A percentile compares a stretch with the other conserved stretches of the same genome.
phyloP scores from a whole-genome alignment of 2,329 filamentous ascomycete species.

The Aspergillus sp. region DNA sequence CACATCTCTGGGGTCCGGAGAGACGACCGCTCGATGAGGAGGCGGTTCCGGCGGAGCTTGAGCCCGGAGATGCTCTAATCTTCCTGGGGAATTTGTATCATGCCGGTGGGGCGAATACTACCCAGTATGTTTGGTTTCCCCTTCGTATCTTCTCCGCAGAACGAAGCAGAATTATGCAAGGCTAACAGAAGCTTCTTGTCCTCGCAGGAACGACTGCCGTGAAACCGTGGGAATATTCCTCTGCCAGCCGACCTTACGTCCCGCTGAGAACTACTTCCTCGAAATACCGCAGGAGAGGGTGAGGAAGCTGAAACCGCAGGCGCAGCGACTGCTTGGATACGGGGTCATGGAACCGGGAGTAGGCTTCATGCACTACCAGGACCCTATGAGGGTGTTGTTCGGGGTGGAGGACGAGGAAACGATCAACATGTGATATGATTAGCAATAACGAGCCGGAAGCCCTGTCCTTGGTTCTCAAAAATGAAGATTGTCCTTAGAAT shows the following conservation, averaged over 20 bases:
- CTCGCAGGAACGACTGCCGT: slow-evolving; percentile 27
- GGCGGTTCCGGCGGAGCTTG: slow-evolving; percentile 40
- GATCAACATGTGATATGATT: slow-evolving; percentile 27
- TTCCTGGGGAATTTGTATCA: slow-evolving; percentile 44
- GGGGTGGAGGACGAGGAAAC: slow-evolving; percentile 40
- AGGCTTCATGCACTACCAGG: slow-evolving; percentile 38
- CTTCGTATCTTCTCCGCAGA: not conserved
- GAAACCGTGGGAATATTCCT: slow-evolving; percentile 34
- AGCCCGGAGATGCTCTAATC: slow-evolving; percentile 42
- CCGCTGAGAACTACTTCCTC: slow-evolving; percentile 37
- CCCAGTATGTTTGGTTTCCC: slow-evolving; percentile 14
- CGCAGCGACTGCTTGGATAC: slow-evolving; percentile 35
- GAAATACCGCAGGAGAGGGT: slow-evolving; percentile 30
- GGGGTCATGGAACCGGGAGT: slow-evolving; percentile 35
- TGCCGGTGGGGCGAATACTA: slow-evolving; percentile 41
- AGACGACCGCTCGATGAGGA: slow-evolving; percentile 39
- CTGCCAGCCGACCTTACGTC: slow-evolving; percentile 34
- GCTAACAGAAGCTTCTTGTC: not conserved
- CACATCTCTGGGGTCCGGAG: slow-evolving; percentile 43
- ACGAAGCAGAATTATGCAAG: not conserved
- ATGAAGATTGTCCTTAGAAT: slow-evolving; percentile 3
- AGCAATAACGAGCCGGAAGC: not conserved
- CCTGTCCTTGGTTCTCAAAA: not conserved
- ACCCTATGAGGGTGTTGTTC: slow-evolving; percentile 40
- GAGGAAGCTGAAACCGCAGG: slow-evolving; percentile 31